phyloP scores from a whole-genome alignment of 179 eudicot species.

The Silene vulgaris region DNA sequence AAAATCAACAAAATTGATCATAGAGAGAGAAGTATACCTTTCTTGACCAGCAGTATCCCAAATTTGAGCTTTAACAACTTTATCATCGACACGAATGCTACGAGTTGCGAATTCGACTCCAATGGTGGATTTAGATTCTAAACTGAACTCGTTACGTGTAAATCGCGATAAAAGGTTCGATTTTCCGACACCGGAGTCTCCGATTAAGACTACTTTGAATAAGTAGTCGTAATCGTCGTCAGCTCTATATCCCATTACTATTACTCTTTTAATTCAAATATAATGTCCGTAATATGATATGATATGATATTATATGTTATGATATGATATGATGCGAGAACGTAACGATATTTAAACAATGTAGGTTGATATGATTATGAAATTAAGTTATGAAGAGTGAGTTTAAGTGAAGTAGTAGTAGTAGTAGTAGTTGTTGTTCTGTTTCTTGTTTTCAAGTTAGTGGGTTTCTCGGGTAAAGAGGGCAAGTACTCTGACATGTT shows the following conservation, averaged over 20 bases:
- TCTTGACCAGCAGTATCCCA: constrained; percentile 51
- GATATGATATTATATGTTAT: too few relatives aligned
- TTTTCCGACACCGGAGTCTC: constrained; percentile 47
- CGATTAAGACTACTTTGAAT: constrained; percentile 46
- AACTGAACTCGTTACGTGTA: constrained; percentile 46
- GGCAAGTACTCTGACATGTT: too few relatives aligned
- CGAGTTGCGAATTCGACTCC: constrained; percentile 56
- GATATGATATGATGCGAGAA: too few relatives aligned
- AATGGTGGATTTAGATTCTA: constrained; percentile 48
- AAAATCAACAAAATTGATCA: neutral
- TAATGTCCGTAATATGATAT: too few relatives aligned
- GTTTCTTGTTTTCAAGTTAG: too few relatives aligned
- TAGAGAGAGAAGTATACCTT: constrained; percentile 15
- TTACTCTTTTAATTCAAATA: too few relatives aligned
- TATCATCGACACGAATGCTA: constrained; percentile 42
- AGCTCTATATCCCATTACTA: constrained; percentile 44
- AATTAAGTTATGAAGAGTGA: neutral
- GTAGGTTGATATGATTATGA: neutral
- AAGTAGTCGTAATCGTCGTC: constrained; percentile 51
- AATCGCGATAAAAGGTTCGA: constrained; percentile 41
- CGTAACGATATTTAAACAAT: too few relatives aligned
- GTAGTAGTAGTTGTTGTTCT: too few relatives aligned
- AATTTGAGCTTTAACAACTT: constrained; percentile 47
- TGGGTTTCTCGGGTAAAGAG: too few relatives aligned
- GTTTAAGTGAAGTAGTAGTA: neutral